phyloP scores from a whole-genome alignment of 192 early-diverging fungal genomes.

The Chytriomyces sp. region DNA sequence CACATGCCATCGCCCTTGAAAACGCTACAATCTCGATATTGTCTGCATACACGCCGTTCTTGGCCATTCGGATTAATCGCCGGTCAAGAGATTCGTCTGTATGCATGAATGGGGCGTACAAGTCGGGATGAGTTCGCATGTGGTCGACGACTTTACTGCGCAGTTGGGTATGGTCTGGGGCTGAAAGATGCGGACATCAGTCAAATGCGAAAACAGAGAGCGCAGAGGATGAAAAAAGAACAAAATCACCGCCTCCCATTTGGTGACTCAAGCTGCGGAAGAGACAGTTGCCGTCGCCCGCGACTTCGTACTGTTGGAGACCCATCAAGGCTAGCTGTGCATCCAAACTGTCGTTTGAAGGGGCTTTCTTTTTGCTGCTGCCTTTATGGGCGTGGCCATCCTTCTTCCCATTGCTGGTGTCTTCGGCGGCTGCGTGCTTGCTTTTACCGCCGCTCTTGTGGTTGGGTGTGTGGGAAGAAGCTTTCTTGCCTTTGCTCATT shows the following conservation, averaged over 20 bases:
- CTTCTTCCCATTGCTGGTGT: background rate
- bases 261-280: constrained; percentile 50
- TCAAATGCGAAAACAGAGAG: too few relatives aligned
- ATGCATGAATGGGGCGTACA: constrained; percentile 40
- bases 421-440: background rate
- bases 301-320: constrained; percentile 16
- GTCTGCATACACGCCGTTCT: constrained; percentile 40
- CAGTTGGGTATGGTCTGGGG: background rate
- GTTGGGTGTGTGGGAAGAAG: too few relatives aligned
- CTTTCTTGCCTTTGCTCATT: too few relatives aligned
- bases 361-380: background rate
- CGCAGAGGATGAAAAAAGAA: too few relatives aligned
- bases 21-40: constrained; percentile 54
- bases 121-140: constrained; percentile 34
- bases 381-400: background rate
- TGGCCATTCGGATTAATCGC: constrained; percentile 40
- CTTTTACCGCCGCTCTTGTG: too few relatives aligned
- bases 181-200: too few relatives aligned
- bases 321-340: constrained; percentile 1
- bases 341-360: background rate
- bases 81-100: constrained; percentile 35
- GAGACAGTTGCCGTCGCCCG: constrained; percentile 54
- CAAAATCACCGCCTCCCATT: constrained; percentile 27
- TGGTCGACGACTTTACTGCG: constrained; percentile 21
- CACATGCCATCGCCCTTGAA: constrained; percentile 27